A percentile compares a stretch with the other conserved stretches of the same genome.
These are phyloP conservation scores for Pseudocercospora musae DNA, from an alignment of 2,329 filamentous ascomycete genomes.

Conservation along the genomic window DNA sequence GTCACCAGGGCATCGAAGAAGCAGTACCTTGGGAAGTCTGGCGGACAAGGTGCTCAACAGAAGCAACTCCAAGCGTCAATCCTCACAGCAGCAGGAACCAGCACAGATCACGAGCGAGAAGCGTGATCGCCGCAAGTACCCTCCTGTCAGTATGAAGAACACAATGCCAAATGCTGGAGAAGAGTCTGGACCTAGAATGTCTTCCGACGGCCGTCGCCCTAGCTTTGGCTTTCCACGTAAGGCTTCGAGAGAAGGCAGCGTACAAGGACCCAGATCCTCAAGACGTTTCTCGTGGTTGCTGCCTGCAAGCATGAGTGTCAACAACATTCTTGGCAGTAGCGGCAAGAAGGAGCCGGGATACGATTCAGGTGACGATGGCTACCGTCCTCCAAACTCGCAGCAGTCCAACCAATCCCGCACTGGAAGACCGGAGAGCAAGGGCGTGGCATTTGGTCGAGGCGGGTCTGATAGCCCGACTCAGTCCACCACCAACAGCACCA, in stretches of 20 bases:
- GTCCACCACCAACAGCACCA: conserved; percentile 43
- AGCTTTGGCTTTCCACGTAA: conserved; percentile 51
- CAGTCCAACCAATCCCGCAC: conserved; percentile 28
- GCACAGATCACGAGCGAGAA: conserved; percentile 53
- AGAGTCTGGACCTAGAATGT: conserved; percentile 50
- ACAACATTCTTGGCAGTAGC: conserved; percentile 36
- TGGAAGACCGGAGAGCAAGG: conserved; percentile 36
- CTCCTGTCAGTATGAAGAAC: conserved; percentile 86
- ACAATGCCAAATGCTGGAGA: conserved; percentile 54
- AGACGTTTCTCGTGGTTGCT: conserved; percentile 51
- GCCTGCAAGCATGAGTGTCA: conserved; percentile 48
- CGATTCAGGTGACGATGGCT: conserved; percentile 33
- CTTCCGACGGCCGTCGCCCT: conserved; percentile 48
- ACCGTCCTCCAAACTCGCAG: conserved; percentile 25
- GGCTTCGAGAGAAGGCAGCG: conserved; percentile 37
- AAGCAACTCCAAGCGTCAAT: conserved; percentile 41
- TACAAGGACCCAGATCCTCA: conserved; percentile 38
- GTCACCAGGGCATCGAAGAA: conserved; percentile 67
- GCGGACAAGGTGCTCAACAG: conserved; percentile 82
- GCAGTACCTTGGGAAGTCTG: conserved; percentile 55
- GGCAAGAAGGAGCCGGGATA: conserved; percentile 36
- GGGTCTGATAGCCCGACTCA: conserved; percentile 45
- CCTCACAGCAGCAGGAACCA: conserved; percentile 37
- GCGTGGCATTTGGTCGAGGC: conserved; percentile 45
- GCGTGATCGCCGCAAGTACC: conserved; percentile 66